phyloP scores from a whole-genome alignment of 1,139 yeast species.

The Hansenula lynferdii region DNA sequence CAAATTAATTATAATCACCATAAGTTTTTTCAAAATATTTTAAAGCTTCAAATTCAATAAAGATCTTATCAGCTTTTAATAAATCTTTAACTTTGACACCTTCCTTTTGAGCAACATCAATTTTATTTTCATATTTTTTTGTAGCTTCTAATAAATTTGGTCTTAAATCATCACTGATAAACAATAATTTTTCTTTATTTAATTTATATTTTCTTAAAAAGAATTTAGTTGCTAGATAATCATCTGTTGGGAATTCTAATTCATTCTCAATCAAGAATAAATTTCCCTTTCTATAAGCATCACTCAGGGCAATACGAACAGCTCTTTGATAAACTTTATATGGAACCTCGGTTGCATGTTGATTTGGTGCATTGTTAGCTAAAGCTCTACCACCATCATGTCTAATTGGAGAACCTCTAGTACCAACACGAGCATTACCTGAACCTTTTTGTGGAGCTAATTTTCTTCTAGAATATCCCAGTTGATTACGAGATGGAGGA shows the following conservation, averaged over 20 bases:
- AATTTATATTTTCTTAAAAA: constrained; percentile 58
- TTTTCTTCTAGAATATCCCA: constrained; percentile 81
- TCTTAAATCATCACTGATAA: constrained; percentile 39
- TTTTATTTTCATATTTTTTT: constrained; percentile 42
- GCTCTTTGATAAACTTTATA: constrained; percentile 70
- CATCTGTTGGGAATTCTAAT: constrained; percentile 22
- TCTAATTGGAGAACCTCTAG: constrained; percentile 89
- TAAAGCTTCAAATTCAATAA: constrained; percentile 72
- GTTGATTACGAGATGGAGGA: constrained; percentile 81
- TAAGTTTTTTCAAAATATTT: constrained; percentile 32
- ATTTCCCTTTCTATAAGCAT: constrained; percentile 71
- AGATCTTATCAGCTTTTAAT: constrained; percentile 72
- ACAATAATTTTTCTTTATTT: constrained; percentile 53
- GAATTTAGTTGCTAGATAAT: constrained; percentile 19
- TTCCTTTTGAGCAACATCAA: constrained; percentile 70
- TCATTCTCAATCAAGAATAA: constrained; percentile 64
- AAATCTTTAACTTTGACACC: constrained; percentile 82
- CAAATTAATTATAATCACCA: constrained; percentile 4
- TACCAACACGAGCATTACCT: constrained; percentile 96
- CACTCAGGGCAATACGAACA: constrained; percentile 74
- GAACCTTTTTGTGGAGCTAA: constrained; percentile 88
- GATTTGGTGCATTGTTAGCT: constrained; percentile 88
- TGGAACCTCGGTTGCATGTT: constrained; percentile 82
- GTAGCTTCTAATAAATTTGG: constrained; percentile 27
- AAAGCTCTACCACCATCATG: constrained; percentile 88